Evolutionary conservation across 371 early-diverging fungal genomes (phyloP), one percentile per base, ranked within the genome.

Genomic region (Mortierella sp.): DNA sequence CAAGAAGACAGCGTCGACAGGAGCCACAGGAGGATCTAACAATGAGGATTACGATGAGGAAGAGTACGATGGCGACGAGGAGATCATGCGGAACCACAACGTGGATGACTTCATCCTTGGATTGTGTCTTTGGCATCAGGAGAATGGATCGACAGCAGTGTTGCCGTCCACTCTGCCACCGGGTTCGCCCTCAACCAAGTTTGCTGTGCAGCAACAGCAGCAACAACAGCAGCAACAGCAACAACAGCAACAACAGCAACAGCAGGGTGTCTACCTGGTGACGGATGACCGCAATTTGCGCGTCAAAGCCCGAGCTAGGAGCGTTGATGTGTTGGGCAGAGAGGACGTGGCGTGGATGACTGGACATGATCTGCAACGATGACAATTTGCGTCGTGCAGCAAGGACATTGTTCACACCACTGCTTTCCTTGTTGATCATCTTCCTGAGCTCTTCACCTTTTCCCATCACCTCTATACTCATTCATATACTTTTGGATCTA

Each of bases 281-380:
- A 90, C 90, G 19, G 87, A 85, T 31, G 90, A 90, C 70, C 82
- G 88, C 44, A 90, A 90, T 52, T 63, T 90, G 29, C 84, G 88
- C 25, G 86, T 90, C 34, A 90, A 90, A 58, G 90, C 90, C 1
- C 82, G 88, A 45, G 88, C 88, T 8, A 78, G 88, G 54, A 86
- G 81, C 31, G 83, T 90, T 0, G 82, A 87, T 49, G 88, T 90
- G 0, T 77, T 78, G 17, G 80, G 76, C 13, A 65, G 70, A 25
- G 69, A 70, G 14, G 81, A 80, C 63, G 47, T 80, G 25, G 43
- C 19, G 7, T 57, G 70, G 54, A 63, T 69, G 70, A 62, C 69
- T 14, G 27, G 43, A 2, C 27, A 41, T n/a, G 34, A 16, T 24
- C n/a, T 54, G 22, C 2, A 2, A 28, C 29, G 62, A 61, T 61